A percentile compares a stretch with the other conserved stretches of the same genome.
These are phyloP conservation scores for Polygonum maritimum DNA, from an alignment of 148 eudicot species.

Conservation along the genomic window DNA sequence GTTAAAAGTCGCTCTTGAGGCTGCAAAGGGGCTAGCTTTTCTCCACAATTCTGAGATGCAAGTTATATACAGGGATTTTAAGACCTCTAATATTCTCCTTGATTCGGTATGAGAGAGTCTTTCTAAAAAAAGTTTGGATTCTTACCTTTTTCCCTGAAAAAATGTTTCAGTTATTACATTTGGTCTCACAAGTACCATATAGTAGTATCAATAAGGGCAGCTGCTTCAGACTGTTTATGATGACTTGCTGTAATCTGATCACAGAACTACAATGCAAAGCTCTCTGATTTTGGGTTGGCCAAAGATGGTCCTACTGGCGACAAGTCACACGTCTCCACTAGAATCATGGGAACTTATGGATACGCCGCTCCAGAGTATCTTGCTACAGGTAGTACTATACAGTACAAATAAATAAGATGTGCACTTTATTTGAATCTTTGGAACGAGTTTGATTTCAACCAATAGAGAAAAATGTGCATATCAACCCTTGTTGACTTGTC, in stretches of 20 bases:
- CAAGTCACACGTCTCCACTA: constrained; percentile 10
- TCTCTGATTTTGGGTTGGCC: constrained; percentile 8
- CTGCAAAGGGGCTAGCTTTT: constrained; percentile 89
- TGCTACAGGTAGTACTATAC: neutral
- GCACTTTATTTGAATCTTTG: neutral
- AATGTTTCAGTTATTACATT: neutral
- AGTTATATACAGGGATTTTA: constrained; percentile 92
- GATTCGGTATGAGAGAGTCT: constrained; percentile 46
- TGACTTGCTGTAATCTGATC: neutral
- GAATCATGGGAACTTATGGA: constrained; percentile 10
- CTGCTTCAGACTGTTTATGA: neutral
- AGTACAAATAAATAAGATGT: neutral
- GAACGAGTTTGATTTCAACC: neutral
- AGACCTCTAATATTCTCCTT: constrained; percentile 81
- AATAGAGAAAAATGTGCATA: neutral
- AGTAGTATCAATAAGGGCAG: neutral
- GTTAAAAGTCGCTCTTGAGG: constrained; percentile 73
- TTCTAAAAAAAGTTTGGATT: too few species aligned
- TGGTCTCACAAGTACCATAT: neutral
- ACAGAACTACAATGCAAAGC: constrained; percentile 8
- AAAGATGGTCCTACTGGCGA: constrained; percentile 9
- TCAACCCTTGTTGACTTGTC: neutral
- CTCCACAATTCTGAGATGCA: constrained; percentile 63
- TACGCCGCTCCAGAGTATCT: constrained; percentile 10
- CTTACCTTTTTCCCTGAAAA: too few species aligned